Conservation (phyloP, 2,329 filamentous ascomycete genomes). For the Nigrospora osmanthi region DNA sequence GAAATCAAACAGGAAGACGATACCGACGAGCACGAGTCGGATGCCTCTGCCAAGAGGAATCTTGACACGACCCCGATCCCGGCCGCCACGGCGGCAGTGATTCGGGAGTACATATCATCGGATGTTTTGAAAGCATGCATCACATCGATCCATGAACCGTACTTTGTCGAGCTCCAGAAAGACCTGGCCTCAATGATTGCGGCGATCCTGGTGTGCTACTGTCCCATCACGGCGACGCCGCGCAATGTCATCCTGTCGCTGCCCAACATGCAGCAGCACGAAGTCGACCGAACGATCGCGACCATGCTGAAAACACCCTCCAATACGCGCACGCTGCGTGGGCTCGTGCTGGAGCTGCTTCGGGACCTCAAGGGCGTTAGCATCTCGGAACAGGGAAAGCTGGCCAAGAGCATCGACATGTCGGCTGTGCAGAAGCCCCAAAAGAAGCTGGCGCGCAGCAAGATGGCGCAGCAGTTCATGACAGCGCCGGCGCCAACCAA, state of each 20-base stretch:
- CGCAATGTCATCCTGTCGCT: slow-evolving; percentile 69
- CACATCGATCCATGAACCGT: slow-evolving; percentile 84
- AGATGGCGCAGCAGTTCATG: slow-evolving; percentile 62
- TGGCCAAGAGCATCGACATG: slow-evolving; percentile 46
- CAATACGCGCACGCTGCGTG: slow-evolving; percentile 69
- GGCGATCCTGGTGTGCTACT: slow-evolving; percentile 72
- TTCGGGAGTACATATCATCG: slow-evolving; percentile 83
- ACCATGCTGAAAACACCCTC: slow-evolving; percentile 50
- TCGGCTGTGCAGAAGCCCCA: slow-evolving; percentile 10
- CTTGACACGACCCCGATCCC: slow-evolving; percentile 38
- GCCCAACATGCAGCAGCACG: slow-evolving; percentile 63
- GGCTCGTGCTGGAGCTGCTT: slow-evolving; percentile 74
- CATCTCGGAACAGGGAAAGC: slow-evolving; percentile 86
- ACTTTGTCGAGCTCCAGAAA: slow-evolving; percentile 94
- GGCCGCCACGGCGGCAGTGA: slow-evolving; percentile 49
- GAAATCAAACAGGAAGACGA: background rate
- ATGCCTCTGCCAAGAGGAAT: slow-evolving; percentile 8
- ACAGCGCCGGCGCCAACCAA: slow-evolving; percentile 33
- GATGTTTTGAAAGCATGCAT: slow-evolving; percentile 88
- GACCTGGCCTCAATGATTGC: slow-evolving; percentile 86
- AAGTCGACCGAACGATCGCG: slow-evolving; percentile 57
- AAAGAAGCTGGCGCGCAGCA: slow-evolving; percentile 41
- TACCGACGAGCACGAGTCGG: background rate
- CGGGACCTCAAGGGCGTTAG: slow-evolving; percentile 84
- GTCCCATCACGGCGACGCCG: slow-evolving; percentile 60